Evolutionary conservation across 495 filamentous ascomycete genomes (phyloP).

Genomic region (Glonium stellatum): DNA sequence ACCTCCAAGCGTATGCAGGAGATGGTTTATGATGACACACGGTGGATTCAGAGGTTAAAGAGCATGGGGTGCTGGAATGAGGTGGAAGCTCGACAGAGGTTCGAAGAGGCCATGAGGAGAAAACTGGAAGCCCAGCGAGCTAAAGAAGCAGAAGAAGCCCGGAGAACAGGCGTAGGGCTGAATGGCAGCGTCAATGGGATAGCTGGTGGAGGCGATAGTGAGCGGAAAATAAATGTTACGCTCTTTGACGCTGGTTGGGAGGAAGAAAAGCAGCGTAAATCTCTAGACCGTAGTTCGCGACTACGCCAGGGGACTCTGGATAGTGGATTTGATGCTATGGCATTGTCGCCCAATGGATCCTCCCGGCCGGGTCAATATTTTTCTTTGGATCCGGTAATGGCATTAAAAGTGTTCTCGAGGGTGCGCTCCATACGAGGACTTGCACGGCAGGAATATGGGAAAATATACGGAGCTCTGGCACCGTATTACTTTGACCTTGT

Average conservation of each 20-base stretch:
- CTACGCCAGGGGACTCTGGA: constrained; percentile 34
- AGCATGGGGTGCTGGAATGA: constrained; percentile 93
- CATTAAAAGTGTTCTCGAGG: constrained; percentile 59
- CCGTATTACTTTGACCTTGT: constrained; percentile 84
- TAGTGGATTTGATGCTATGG: constrained; percentile 64
- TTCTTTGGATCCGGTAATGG: constrained; percentile 46
- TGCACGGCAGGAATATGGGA: constrained; percentile 84
- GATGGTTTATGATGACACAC: constrained; percentile 97
- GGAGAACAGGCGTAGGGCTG: constrained; percentile 35
- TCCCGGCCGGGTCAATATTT: constrained; percentile 1
- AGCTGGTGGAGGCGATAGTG: constrained; percentile 18
- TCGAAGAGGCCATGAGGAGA: constrained; percentile 65
- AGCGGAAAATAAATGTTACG: constrained; percentile 41
- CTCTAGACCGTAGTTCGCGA: constrained; percentile 20
- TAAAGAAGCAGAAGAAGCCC: constrained; percentile 45
- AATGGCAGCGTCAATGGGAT: constrained; percentile 35
- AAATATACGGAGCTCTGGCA: constrained; percentile 77
- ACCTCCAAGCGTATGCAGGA: constrained; percentile 85
- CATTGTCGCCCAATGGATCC: constrained; percentile 34
- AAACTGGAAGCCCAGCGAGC: constrained; percentile 55
- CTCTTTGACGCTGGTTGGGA: constrained; percentile 66
- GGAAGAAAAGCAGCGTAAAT: constrained; percentile 40
- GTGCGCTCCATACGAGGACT: constrained; percentile 75
- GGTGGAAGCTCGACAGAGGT: constrained; percentile 66
- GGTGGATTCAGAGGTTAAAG: constrained; percentile 81